These are phyloP conservation scores for Colletotrichum shisoi DNA, from an alignment of 2,329 filamentous ascomycete genomes.

Conservation along the genomic window DNA sequence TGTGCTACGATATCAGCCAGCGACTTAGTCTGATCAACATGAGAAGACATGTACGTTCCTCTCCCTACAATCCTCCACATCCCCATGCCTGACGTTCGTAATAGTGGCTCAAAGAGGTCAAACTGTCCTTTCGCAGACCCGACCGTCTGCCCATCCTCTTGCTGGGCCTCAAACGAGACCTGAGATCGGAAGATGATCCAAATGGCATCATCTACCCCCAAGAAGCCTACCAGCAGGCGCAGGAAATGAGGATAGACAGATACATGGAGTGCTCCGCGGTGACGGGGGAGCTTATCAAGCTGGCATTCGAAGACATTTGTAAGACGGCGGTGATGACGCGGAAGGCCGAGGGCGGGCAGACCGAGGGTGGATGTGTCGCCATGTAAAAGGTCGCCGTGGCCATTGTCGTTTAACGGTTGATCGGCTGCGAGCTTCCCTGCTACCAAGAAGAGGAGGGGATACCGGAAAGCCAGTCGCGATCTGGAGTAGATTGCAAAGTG, in stretches of 20 bases:
- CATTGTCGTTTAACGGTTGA: background rate
- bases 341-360: constrained; percentile 59
- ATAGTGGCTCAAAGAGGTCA: constrained; percentile 67
- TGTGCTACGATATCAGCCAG: constrained; percentile 70
- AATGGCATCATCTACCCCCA: constrained; percentile 69
- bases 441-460: constrained; percentile 21
- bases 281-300: constrained; percentile 65
- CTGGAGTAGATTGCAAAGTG: constrained; percentile 13
- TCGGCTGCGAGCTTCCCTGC: background rate
- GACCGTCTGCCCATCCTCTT: constrained; percentile 64
- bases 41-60: constrained; percentile 60
- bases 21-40: constrained; percentile 66
- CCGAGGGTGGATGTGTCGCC: constrained; percentile 62
- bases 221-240: constrained; percentile 65
- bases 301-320: constrained; percentile 69
- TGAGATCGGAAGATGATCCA: constrained; percentile 65
- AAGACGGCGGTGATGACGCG: constrained; percentile 61
- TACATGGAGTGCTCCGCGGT: constrained; percentile 71
- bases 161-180: constrained; percentile 67
- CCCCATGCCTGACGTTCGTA: constrained; percentile 19
- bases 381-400: constrained; percentile 50
- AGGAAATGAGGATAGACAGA: constrained; percentile 67
- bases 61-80: background rate
- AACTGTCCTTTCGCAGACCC: constrained; percentile 56
- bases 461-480: constrained; percentile 41